Evolutionary conservation across 495 filamentous ascomycete genomes (phyloP), one percentile per base, ranked within the genome.

Genomic region (Cercophora samala): DNA sequence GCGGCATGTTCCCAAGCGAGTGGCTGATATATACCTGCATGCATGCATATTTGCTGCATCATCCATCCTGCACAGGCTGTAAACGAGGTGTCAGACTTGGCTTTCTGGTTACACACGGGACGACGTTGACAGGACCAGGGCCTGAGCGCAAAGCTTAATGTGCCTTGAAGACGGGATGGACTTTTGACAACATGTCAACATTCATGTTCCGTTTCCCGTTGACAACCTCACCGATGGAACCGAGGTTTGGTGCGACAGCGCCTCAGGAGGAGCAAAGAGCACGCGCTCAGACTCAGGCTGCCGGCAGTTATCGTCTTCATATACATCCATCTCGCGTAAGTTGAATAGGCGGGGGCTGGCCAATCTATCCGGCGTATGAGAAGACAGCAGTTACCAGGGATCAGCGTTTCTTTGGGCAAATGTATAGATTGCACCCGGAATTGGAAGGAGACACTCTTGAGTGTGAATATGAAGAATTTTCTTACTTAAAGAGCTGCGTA

Each of bases 281-380:
- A 56, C 53, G 22, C n/a, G 19, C 22, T 56, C n/a, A 56, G 53
- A 56, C n/a, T 19, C 53, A 23, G 22, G 53, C 53, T 56, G 53
- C 53, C 53, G 53, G 53, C 53, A 56, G 53, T 56, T 56, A 56
- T 56, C n/a, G 1, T 21, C 53, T 56, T 56, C 53, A 56, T 56
- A 56, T 56, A 19, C 5, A 56, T 19, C 22, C n/a, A 56, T 56
- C 53, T 56, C 53, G 53, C 53, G 22, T 56, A 56, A 23, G 17
- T 23, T 18, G 22, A 56, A 3, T 23, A 11, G 22, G 53, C 53
- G 53, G 53, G 53, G 53, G 18, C 53, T 4, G 53, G 22, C 6
- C 53, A 56, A 56, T 56, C 53, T 56, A 56, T 21, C 53, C 53
- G 53, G 53, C 22, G 53, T 23, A 56, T 56, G 53, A 56, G 53